Base-by-base conservation (phyloP, 176 grass and related monocot species). In the Triticum dicoccoides region DNA sequence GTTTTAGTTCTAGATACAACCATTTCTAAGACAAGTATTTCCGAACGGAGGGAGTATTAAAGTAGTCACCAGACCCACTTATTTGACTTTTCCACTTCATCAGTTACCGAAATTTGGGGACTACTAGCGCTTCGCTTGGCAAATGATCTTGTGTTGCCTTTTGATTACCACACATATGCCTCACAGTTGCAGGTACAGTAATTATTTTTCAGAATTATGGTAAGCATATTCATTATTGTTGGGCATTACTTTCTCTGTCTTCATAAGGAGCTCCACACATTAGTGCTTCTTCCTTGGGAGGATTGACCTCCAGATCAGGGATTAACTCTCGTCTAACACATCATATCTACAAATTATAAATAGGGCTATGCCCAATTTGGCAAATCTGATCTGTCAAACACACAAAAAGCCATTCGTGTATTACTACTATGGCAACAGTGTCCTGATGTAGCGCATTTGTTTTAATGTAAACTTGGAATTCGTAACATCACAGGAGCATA, bases 71-170 rank as follows among this genome's bases (percentile, higher is more conserved):
- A 52, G 49, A 85, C 38, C 37, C 34, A 17, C 61, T 87, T 63
- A 86, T 87, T 62, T 67, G 33, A 21, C 84, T 86, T 77, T 86
- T 11, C n/a, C 49, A 73, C 61, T 89, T 83, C 77, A 78, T 49
- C 88, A 98, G 93, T 98, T 83, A 73, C 90, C 9, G 91, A 98
- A 85, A 96, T 96, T 82, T 98, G 91, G 96, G 96, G 96, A 79
- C 88, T 98, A 35, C 62, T 96, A 38, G 90, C 86, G n/a, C 81
- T 98, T 85, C 93, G 41, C 51, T 87, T 98, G 75, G 93, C 96
- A 76, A 85, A 96, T 94, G 96, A 98, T 72, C 88, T 79, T 21
- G 83, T 98, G 41, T 73, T 98, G 63, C 93, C 91, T 82, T 98
- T 98, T 92, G 93, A 96, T 88, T 98, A 94, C 61, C 81, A 70